Percentiles rank a stretch among this genome's conserved stretches.
These are phyloP conservation scores for Hirschioporus abietinus DNA, from an alignment of 768 basidiomycete species.

Conservation along the genomic window DNA sequence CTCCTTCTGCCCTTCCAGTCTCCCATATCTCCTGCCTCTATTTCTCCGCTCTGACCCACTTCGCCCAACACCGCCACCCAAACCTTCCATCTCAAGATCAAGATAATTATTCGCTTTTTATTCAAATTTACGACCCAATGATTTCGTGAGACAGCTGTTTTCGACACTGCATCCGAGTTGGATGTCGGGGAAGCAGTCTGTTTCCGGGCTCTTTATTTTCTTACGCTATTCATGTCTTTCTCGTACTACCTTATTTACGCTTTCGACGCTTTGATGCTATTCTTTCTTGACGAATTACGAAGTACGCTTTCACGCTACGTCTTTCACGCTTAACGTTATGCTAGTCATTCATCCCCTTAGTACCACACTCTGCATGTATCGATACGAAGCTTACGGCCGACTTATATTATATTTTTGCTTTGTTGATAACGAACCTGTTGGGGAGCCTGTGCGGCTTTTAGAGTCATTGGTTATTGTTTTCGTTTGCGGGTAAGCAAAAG, in stretches of 20 bases:
- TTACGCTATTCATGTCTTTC: not conserved
- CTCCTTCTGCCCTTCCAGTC: not conserved
- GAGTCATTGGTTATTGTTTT: too few species aligned
- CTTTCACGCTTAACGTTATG: not conserved
- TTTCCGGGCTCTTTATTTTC: not conserved
- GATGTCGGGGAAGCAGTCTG: too few species aligned
- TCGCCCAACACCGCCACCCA: too few species aligned
- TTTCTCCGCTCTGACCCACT: too few species aligned
- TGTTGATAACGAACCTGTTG: too few species aligned
- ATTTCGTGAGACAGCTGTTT: too few species aligned
- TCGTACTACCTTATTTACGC: not conserved
- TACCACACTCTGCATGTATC: not conserved
- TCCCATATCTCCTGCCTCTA: too few species aligned
- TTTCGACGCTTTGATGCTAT: not conserved
- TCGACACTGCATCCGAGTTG: too few species aligned
- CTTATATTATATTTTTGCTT: too few species aligned
- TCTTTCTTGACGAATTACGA: not conserved
- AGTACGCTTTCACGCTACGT: not conserved
- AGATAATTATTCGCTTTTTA: not conserved
- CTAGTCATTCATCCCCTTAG: not conserved
- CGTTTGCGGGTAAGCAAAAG: not conserved
- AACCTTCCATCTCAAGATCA: too few species aligned
- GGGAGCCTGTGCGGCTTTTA: too few species aligned
- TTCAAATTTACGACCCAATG: not conserved
- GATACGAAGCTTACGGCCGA: not conserved